A percentile compares a stretch with the other conserved stretches of the same genome.
phyloP scores from a whole-genome alignment of 306 rosid genomes.

The Rosa lucieae region DNA sequence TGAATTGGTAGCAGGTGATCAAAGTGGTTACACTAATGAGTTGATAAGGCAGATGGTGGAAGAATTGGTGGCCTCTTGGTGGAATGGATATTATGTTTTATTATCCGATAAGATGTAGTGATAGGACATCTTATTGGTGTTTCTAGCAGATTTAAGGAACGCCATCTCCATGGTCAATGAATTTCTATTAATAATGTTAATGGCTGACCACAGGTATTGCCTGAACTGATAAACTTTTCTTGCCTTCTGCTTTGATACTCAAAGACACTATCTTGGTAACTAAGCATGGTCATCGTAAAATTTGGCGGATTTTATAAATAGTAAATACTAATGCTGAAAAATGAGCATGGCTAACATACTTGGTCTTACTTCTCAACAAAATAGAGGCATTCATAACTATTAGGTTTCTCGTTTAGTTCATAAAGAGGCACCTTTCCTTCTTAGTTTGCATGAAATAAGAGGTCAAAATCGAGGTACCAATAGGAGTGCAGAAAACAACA shows the following conservation, averaged over 20 bases:
- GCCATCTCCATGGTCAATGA: background rate
- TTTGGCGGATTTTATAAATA: background rate
- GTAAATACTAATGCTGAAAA: background rate
- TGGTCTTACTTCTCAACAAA: background rate
- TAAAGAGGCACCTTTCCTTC: background rate
- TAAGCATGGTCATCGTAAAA: background rate
- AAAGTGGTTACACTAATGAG: background rate
- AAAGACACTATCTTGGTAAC: background rate
- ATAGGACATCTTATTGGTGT: background rate
- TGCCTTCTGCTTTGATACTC: background rate
- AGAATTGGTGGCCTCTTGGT: background rate
- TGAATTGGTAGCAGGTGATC: background rate
- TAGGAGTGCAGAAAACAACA: background rate
- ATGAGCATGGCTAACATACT: background rate
- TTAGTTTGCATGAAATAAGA: background rate
- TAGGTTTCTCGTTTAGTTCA: background rate
- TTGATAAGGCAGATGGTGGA: background rate
- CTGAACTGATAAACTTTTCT: background rate
- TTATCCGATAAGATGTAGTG: background rate
- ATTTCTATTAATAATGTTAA: background rate
- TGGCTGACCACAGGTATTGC: background rate
- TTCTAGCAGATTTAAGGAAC: background rate
- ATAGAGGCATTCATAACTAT: background rate
- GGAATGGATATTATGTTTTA: background rate
- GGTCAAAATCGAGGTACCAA: background rate